These are phyloP conservation scores for Saturnispora sanitii DNA, from an alignment of 805 yeast species.

Conservation along the genomic window DNA sequence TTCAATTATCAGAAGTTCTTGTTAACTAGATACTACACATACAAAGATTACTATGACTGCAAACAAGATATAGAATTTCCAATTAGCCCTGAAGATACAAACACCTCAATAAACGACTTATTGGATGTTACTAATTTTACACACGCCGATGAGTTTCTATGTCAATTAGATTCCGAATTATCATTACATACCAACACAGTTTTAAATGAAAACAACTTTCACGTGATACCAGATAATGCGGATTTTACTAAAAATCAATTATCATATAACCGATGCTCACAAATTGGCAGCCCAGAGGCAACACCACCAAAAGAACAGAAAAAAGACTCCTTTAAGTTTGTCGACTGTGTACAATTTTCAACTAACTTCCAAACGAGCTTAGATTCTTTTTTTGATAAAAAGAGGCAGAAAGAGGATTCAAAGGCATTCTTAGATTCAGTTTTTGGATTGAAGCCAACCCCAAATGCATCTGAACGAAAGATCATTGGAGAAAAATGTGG, in stretches of 20 bases:
- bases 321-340: not conserved
- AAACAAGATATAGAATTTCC: not conserved
- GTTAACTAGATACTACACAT: not conserved
- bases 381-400: not conserved
- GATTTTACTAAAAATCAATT: not conserved
- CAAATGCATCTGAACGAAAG: slow-evolving; percentile 13
- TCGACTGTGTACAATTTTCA: not conserved
- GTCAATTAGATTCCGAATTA: slow-evolving; percentile 5
- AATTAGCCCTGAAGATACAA: slow-evolving; percentile 1
- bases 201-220: not conserved
- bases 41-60: slow-evolving; percentile 1
- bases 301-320: not conserved
- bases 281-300: not conserved
- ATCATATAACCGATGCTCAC: not conserved
- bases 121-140: not conserved
- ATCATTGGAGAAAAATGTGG: slow-evolving; percentile 10
- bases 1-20: slow-evolving; percentile 6
- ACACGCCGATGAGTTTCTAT: slow-evolving; percentile 1
- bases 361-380: not conserved
- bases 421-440: slow-evolving; percentile 7
- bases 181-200: not conserved
- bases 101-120: not conserved
- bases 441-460: slow-evolving; percentile 8
- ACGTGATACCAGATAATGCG: not conserved
- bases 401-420: not conserved